These are phyloP conservation scores for Mycocentrospora acerina DNA, from an alignment of 2,329 filamentous ascomycete species.

Conservation along the genomic window DNA sequence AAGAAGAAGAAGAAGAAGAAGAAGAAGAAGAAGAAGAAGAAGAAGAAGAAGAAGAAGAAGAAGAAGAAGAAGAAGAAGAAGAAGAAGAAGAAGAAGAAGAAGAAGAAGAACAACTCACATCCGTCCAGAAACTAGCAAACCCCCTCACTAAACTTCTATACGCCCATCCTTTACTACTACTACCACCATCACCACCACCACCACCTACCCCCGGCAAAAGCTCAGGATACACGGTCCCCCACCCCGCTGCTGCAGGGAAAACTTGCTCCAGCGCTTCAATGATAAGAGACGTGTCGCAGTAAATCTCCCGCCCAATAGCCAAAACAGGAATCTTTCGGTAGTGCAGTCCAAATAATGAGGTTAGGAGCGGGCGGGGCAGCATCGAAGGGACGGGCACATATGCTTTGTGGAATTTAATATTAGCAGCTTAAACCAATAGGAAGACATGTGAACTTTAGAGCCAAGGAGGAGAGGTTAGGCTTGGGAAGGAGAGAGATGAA, in stretches of 20 bases:
- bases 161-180: conserved; percentile 34
- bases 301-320: conserved; percentile 35
- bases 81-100: neutral
- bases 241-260: conserved; percentile 31
- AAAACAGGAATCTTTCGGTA: conserved; percentile 44
- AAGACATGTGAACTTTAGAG: too few species aligned
- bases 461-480: too few species aligned
- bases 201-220: too few species aligned
- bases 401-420: too few species aligned
- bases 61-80: too few species aligned
- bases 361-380: conserved; percentile 43
- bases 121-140: conserved; percentile 46
- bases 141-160: conserved; percentile 42
- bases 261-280: conserved; percentile 37
- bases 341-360: conserved; percentile 37
- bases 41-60: too few species aligned
- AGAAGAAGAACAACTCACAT: conserved; percentile 18
- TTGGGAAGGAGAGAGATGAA: too few species aligned
- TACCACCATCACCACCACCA: too few species aligned
- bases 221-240: conserved; percentile 38
- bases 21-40: too few species aligned
- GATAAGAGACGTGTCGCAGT: conserved; percentile 39
- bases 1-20: too few species aligned
- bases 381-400: conserved; percentile 44
- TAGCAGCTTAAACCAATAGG: too few species aligned